Base-by-base conservation (phyloP, 148 eudicot genomes). In the Euryodendron excelsum region DNA sequence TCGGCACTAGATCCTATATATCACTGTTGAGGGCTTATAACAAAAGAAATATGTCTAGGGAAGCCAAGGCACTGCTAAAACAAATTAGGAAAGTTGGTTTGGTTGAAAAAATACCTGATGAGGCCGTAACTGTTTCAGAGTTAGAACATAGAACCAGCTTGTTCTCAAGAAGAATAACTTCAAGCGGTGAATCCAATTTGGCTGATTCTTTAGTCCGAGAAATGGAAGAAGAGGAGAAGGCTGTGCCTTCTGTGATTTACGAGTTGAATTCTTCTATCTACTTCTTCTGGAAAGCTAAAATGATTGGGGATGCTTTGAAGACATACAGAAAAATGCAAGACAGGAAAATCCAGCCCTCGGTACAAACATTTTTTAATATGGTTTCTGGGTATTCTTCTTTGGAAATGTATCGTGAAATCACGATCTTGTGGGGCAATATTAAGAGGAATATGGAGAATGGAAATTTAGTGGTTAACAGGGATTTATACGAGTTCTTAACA, bases 381-480 rank as follows among this genome's bases (percentile, higher is more conserved):
- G 73, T 90, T 78, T 79, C 79, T 66, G 92, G 90, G 62, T 88
- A 83, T 79, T 87, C 89, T 47, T 90, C 98, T 63, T 36, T 91
- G 72, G 87, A 79, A 73, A 88, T 89, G 89, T 91, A 90, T 73
- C 93, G 99, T 44, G 90, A 91, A 81, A 87, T 89, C 79, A 93
- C 98, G 0, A 80, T 89, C 79, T 65, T 91, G 74, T 96, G 99
- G 99, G 97, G 98, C 60, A 97, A 96, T 71, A 88, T 96, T 8
- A 90, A 91, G 87, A 88, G 91, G 86, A 82, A 82, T 68, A 85
- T 86, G 86, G 75, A 76, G 69, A 81, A 70, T 63, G 85, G 85
- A 52, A 80, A 83, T 77, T 76, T 80, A 37, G 73, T 87, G 63
- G 83, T 67, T 53, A 73, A 85, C 70, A 85, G 90, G 72, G 99